Base-by-base conservation (phyloP, 2,329 filamentous ascomycete genomes). In the Lachnellula hyalina region DNA sequence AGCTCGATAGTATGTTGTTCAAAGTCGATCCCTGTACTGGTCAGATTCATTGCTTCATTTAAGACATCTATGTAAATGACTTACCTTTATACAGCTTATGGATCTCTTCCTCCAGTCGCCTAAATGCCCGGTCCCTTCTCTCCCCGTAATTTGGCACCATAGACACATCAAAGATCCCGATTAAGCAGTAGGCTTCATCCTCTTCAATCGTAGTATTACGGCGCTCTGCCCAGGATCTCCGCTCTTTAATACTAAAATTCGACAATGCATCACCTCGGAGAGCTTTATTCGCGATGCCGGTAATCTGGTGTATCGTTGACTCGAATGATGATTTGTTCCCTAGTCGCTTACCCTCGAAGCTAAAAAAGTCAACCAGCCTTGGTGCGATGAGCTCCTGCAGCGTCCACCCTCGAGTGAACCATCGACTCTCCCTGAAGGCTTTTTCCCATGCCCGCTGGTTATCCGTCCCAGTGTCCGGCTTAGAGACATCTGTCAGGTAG, bases 101-200 rank as follows among this genome's bases (percentile, higher is more conserved):
- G 19, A 57, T 57, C 46, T 57, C 40, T 12, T 54, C 49, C 23
- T 57, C 32, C 15, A 54, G 38, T 35, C 36, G 35, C 17, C 21
- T 49, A 23, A 47, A 53, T 53, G 44, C 44, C 15, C 40, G 3
- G 19, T 45, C 0, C 0, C 12, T 2, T 0, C 70, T 68, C 47
- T 73, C 69, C 0, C 74, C 45, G 49, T 77, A 77, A 0, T 75
- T 48, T 4, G 74, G 58, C 0, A 74, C 68, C 70, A 77, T 74
- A 38, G 72, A 72, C n/a, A 77, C 67, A 3, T 65, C 64, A 32
- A 77, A 77, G 0, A 77, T 65, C 0, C 75, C 75, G 4, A 77
- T 55, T 0, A 78, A 62, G 14, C 67, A 75, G 38, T 77, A 77
- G 0, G 72, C 73, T 32, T 67, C 65, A 48, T 77, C 75, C 46